phyloP scores from a whole-genome alignment of 352 stramenopile genomes.

The Phytophthora meadii region DNA sequence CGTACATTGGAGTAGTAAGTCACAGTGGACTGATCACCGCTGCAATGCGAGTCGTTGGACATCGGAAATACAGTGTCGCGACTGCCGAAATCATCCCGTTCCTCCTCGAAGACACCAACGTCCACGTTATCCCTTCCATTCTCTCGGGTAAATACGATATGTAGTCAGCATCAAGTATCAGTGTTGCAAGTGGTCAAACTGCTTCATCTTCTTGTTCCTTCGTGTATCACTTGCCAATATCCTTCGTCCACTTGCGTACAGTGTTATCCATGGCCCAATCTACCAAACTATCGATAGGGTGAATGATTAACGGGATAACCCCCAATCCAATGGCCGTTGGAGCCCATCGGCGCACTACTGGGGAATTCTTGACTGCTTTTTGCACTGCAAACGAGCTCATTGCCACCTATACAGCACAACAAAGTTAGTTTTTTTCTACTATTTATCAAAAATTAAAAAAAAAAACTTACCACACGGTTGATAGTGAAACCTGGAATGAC shows the following conservation, averaged over 20 bases:
- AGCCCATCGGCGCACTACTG: conserved; percentile 57
- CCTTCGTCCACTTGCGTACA: conserved; percentile 54
- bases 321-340: conserved; percentile 81
- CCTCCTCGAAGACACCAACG: conserved; percentile 31
- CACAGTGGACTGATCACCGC: conserved; percentile 26
- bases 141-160: conserved; percentile 12
- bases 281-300: conserved; percentile 83
- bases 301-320: conserved; percentile 89
- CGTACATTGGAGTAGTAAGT: conserved; percentile 26
- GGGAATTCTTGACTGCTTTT: conserved; percentile 48
- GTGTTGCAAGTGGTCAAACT: background rate
- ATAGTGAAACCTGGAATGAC: conserved; percentile 87
- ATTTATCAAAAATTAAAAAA: background rate
- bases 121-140: conserved; percentile 6
- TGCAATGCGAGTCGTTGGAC: conserved; percentile 23
- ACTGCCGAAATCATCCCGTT: conserved; percentile 28
- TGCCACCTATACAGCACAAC: conserved; percentile 42
- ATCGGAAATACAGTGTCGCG: conserved; percentile 25
- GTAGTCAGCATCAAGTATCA: background rate
- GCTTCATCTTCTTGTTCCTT: background rate
- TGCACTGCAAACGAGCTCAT: conserved; percentile 45
- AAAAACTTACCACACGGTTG: conserved; percentile 66
- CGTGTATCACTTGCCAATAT: conserved; percentile 34
- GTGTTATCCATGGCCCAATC: conserved; percentile 63
- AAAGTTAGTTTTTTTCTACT: background rate